Percentiles rank a stretch among this genome's conserved stretches.
Conservation (phyloP, 2,329 filamentous ascomycete species). For the Fusarium buharicum region DNA sequence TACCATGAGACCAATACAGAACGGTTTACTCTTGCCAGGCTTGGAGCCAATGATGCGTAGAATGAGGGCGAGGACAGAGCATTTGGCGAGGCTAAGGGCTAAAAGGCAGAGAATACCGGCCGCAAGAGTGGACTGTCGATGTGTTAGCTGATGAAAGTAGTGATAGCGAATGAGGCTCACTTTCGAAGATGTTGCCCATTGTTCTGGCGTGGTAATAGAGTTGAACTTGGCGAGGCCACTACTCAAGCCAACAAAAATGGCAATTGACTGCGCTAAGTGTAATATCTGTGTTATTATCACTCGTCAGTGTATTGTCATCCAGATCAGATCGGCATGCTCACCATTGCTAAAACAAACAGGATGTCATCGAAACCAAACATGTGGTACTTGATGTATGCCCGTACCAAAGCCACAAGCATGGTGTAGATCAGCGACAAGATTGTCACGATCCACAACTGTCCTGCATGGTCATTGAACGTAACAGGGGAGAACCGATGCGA, state of each 20-base stretch:
- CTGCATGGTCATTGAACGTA: slow-evolving; percentile 32
- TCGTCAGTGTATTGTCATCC: background rate
- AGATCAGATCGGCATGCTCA: background rate
- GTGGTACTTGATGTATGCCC: slow-evolving; percentile 37
- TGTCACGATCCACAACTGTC: slow-evolving; percentile 38
- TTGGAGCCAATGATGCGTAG: slow-evolving; percentile 36
- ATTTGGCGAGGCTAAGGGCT: slow-evolving; percentile 24
- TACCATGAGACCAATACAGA: slow-evolving; percentile 23
- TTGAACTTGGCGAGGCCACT: slow-evolving; percentile 34
- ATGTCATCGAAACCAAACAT: slow-evolving; percentile 38
- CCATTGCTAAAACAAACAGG: slow-evolving; percentile 25
- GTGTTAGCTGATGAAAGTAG: slow-evolving; percentile 3
- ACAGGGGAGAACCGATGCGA: slow-evolving; percentile 28
- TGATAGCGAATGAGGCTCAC: background rate
- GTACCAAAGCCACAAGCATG: slow-evolving; percentile 21
- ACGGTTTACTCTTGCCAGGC: slow-evolving; percentile 21
- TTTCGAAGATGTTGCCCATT: slow-evolving; percentile 27
- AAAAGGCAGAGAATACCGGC: slow-evolving; percentile 24
- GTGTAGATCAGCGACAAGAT: slow-evolving; percentile 39
- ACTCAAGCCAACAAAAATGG: slow-evolving; percentile 31
- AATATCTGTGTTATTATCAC: slow-evolving; percentile 4
- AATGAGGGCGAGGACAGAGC: slow-evolving; percentile 36
- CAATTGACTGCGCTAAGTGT: slow-evolving; percentile 31
- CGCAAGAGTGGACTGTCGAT: slow-evolving; percentile 12
- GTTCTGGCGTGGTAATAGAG: slow-evolving; percentile 17